These are phyloP conservation scores for Neurospora sp. DNA, from an alignment of 2,329 filamentous ascomycete genomes.

Conservation along the genomic window DNA sequence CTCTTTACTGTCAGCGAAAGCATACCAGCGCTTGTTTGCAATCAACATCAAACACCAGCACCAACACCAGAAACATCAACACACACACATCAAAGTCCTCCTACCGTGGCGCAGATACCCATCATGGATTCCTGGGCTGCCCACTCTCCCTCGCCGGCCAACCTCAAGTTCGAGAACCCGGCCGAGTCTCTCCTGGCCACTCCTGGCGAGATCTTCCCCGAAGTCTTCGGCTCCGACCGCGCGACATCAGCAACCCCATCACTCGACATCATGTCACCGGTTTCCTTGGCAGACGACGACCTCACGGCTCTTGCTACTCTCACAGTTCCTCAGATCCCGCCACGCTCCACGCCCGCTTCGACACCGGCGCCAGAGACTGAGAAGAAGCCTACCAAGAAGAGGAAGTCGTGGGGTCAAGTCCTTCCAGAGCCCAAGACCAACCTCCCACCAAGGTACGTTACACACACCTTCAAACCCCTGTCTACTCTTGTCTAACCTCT, in stretches of 20 bases:
- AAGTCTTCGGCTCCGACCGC: conserved; percentile 31
- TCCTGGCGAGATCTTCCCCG: conserved; percentile 37
- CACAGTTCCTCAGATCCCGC: not conserved
- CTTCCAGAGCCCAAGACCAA: conserved; percentile 95
- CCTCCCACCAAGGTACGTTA: conserved; percentile 62
- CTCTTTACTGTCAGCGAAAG: conserved; percentile 21
- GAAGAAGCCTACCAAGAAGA: conserved; percentile 79
- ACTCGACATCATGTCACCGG: conserved; percentile 40
- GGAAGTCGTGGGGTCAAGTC: conserved; percentile 98
- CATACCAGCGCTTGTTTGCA: conserved; percentile 5
- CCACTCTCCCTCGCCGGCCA: conserved; percentile 29
- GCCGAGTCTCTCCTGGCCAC: conserved; percentile 44
- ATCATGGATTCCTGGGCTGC: conserved; percentile 31
- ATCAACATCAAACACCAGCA: not conserved
- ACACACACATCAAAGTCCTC: conserved; percentile 19
- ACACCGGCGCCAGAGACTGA: conserved; percentile 24
- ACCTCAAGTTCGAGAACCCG: conserved; percentile 42
- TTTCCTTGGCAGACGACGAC: conserved; percentile 28
- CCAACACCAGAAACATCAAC: conserved; percentile 7
- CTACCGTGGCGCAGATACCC: conserved; percentile 7
- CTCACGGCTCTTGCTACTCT: conserved; percentile 18
- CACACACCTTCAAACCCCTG: not conserved
- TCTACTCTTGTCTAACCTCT: conserved; percentile 17
- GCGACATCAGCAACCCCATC: conserved; percentile 21
- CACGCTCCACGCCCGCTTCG: not conserved